Percentiles rank a stretch among this genome's conserved stretches.
phyloP scores from a whole-genome alignment of 495 filamentous ascomycete genomes.

The Neurospora sp. region DNA sequence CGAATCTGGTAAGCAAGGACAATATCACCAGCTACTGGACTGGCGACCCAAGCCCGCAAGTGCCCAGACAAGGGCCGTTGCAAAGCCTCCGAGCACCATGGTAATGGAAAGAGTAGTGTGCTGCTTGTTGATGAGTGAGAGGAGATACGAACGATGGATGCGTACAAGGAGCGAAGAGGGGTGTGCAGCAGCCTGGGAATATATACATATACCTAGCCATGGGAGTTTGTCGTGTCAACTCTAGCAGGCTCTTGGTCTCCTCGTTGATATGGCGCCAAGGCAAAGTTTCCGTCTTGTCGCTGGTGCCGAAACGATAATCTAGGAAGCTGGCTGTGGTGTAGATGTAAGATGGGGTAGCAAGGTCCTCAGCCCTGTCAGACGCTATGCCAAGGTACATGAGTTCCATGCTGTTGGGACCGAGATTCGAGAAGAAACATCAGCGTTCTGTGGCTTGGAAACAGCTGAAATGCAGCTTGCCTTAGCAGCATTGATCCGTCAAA shows the following conservation, averaged over 20 bases:
- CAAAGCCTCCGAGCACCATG: background rate
- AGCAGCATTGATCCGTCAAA: background rate
- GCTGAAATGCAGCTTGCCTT: background rate
- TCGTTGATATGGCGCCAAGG: background rate
- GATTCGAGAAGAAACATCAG: background rate
- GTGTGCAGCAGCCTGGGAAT: background rate
- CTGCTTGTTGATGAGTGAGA: background rate
- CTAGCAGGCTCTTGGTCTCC: background rate
- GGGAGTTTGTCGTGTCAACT: background rate
- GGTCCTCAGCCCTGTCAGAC: background rate
- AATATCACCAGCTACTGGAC: background rate
- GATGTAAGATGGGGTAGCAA: background rate
- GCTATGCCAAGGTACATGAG: background rate
- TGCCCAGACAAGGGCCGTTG: background rate
- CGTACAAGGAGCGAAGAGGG: background rate
- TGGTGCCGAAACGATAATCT: background rate
- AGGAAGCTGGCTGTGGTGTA: background rate
- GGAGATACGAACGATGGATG: background rate
- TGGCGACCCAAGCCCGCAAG: background rate
- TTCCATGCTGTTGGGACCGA: background rate
- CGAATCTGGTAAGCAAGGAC: background rate
- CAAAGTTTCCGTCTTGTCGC: background rate
- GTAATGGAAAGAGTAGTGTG: background rate
- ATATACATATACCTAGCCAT: background rate
- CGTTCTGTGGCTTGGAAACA: background rate